Conservation (phyloP, 1,139 yeast genomes). For the Geotrichum candidum region DNA sequence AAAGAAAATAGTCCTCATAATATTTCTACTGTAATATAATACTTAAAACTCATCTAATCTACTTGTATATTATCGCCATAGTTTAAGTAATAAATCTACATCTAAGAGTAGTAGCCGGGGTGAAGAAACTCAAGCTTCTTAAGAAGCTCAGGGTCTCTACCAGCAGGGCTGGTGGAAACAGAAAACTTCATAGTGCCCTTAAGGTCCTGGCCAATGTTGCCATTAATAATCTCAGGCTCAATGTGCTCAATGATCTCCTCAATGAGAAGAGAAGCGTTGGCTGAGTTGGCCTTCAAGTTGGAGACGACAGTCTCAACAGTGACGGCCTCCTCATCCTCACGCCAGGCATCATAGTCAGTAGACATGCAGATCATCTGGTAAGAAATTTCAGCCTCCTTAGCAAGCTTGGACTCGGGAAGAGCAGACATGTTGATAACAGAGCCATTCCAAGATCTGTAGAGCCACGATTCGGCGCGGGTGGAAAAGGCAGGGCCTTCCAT, state of each 20-base stretch:
- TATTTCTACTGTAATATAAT: neutral
- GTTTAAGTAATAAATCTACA: neutral
- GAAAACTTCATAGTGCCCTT: constrained; percentile 74
- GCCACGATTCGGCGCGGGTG: constrained; percentile 90
- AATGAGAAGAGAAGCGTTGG: constrained; percentile 77
- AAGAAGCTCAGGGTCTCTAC: constrained; percentile 65
- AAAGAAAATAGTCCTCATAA: neutral
- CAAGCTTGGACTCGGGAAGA: constrained; percentile 91
- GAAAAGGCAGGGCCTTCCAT: constrained; percentile 99
- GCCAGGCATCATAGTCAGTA: constrained; percentile 98
- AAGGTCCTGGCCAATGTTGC: constrained; percentile 62
- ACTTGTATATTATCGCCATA: neutral
- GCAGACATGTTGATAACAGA: constrained; percentile 95
- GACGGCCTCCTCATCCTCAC: constrained; percentile 89
- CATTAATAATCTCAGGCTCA: constrained; percentile 54
- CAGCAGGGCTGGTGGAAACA: constrained; percentile 73
- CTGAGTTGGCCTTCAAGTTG: constrained; percentile 78
- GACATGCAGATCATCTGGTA: constrained; percentile 99
- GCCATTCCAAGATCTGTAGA: constrained; percentile 89
- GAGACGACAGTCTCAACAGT: constrained; percentile 95
- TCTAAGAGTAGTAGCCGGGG: constrained; percentile 76
- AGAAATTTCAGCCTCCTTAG: constrained; percentile 93
- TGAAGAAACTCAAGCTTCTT: constrained; percentile 78
- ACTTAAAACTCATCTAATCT: neutral
- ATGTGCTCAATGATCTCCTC: constrained; percentile 60